These are phyloP conservation scores for Arabidopsis arenosa DNA, from an alignment of 345 rosid species.

Conservation along the genomic window DNA sequence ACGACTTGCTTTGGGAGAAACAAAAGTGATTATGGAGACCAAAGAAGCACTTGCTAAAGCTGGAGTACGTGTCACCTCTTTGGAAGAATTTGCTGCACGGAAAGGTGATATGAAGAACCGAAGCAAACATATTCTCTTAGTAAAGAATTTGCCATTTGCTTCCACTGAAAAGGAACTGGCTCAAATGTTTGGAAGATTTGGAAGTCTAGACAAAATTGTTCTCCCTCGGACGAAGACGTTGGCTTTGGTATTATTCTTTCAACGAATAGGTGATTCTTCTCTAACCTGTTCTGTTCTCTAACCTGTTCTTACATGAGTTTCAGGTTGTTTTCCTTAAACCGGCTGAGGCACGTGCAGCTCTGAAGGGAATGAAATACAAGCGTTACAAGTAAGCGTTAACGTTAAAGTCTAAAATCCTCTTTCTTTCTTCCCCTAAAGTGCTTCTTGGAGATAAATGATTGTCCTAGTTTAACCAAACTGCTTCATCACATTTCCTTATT, in stretches of 20 bases:
- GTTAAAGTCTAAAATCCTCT: not conserved
- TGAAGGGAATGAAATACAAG: constrained; percentile 82
- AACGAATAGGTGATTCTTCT: not conserved
- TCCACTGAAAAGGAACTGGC: constrained; percentile 82
- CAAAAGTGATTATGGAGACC: constrained; percentile 50
- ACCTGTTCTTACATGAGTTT: constrained; percentile 30
- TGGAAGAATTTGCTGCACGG: constrained; percentile 75
- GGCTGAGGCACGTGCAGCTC: constrained; percentile 86
- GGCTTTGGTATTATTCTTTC: constrained; percentile 66
- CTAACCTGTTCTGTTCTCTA: constrained; percentile 21
- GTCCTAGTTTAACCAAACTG: constrained; percentile 12
- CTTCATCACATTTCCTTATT: constrained; percentile 23
- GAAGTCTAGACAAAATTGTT: constrained; percentile 76
- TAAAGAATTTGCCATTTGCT: constrained; percentile 89
- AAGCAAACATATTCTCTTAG: constrained; percentile 83
- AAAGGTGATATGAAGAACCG: constrained; percentile 64
- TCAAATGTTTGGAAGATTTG: constrained; percentile 83
- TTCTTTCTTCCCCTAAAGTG: not conserved
- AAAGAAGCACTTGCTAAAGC: constrained; percentile 46
- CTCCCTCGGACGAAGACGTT: constrained; percentile 87
- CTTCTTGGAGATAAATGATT: constrained; percentile 17
- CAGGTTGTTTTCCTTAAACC: constrained; percentile 94
- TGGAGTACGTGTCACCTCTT: constrained; percentile 69
- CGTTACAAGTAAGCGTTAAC: constrained; percentile 72
- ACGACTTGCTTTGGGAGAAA: constrained; percentile 93